Percentiles rank a stretch among this genome's conserved stretches.
Evolutionary conservation across 1,284 basidiomycete species (phyloP).

Genomic region (Ustilago cynodontis): DNA sequence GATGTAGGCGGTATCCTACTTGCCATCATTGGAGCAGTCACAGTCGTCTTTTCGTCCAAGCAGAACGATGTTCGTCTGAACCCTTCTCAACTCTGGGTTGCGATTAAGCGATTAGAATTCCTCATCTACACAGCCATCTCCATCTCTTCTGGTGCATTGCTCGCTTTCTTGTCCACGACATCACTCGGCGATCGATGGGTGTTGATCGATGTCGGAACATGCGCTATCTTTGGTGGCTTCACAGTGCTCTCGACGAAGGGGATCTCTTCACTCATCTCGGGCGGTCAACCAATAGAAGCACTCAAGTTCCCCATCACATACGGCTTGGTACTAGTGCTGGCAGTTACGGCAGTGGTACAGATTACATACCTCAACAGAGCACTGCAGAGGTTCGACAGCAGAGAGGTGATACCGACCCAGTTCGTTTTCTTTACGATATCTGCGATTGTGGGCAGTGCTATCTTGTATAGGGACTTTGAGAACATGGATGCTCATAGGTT

Average conservation of each 20-base stretch:
- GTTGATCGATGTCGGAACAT: constrained; percentile 87
- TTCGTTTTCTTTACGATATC: constrained; percentile 83
- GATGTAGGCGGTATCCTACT: constrained; percentile 81
- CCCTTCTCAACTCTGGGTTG: constrained; percentile 54
- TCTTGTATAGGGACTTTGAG: constrained; percentile 92
- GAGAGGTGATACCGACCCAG: constrained; percentile 78
- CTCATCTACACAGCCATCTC: constrained; percentile 57
- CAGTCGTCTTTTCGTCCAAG: constrained; percentile 85
- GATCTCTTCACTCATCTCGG: constrained; percentile 78
- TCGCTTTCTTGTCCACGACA: constrained; percentile 72
- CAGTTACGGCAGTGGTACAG: constrained; percentile 86
- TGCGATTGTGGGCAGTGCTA: constrained; percentile 90
- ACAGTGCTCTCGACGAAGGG: constrained; percentile 95
- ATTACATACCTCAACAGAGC: constrained; percentile 85
- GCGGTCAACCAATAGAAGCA: constrained; percentile 45
- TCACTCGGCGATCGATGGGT: constrained; percentile 79
- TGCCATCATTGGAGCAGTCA: constrained; percentile 66
- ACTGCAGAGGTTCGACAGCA: constrained; percentile 70
- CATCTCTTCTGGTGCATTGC: constrained; percentile 30
- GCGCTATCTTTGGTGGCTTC: constrained; percentile 82
- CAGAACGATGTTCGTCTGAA: constrained; percentile 53
- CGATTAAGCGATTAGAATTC: constrained; percentile 60
- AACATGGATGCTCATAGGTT: constrained; percentile 75
- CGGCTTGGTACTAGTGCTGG: constrained; percentile 75
- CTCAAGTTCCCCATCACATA: constrained; percentile 65